A percentile compares a stretch with the other conserved stretches of the same genome.
phyloP scores from a whole-genome alignment of 2,329 filamentous ascomycete genomes.

The Fusarium sp. region DNA sequence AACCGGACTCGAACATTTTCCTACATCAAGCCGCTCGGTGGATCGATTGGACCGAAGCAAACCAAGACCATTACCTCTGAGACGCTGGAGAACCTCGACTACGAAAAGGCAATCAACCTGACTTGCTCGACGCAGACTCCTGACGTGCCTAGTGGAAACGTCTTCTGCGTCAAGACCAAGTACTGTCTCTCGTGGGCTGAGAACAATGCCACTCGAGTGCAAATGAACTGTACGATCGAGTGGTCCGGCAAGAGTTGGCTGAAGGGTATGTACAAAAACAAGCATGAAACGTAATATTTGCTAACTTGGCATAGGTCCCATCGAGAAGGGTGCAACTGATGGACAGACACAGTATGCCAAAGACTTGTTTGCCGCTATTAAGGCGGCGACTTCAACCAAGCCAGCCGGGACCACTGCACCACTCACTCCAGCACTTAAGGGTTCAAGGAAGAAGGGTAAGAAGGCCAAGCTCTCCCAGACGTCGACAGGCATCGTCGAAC shows the following conservation, averaged over 20 bases:
- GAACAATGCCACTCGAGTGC: slow-evolving; percentile 84
- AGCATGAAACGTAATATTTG: background rate
- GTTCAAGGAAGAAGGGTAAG: slow-evolving; percentile 70
- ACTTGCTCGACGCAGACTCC: slow-evolving; percentile 87
- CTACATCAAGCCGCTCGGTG: slow-evolving; percentile 92
- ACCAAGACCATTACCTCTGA: slow-evolving; percentile 94
- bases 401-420: slow-evolving; percentile 60
- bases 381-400: slow-evolving; percentile 76
- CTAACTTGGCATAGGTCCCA: slow-evolving; percentile 74
- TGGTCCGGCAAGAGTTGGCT: slow-evolving; percentile 99
- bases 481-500: slow-evolving; percentile 56
- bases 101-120: slow-evolving; percentile 89
- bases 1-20: slow-evolving; percentile 80
- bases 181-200: slow-evolving; percentile 96
- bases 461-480: slow-evolving; percentile 61
- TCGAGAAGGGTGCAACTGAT: slow-evolving; percentile 94
- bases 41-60: slow-evolving; percentile 88
- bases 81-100: slow-evolving; percentile 83
- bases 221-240: slow-evolving; percentile 91
- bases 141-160: slow-evolving; percentile 92
- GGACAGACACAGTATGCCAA: slow-evolving; percentile 88
- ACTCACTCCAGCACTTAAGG: slow-evolving; percentile 61
- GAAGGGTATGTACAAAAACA: slow-evolving; percentile 73
- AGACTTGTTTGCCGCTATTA: slow-evolving; percentile 80
- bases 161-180: slow-evolving; percentile 91